Evolutionary conservation across 148 eudicot genomes (phyloP).

Genomic region (Rhododendron vialii): DNA sequence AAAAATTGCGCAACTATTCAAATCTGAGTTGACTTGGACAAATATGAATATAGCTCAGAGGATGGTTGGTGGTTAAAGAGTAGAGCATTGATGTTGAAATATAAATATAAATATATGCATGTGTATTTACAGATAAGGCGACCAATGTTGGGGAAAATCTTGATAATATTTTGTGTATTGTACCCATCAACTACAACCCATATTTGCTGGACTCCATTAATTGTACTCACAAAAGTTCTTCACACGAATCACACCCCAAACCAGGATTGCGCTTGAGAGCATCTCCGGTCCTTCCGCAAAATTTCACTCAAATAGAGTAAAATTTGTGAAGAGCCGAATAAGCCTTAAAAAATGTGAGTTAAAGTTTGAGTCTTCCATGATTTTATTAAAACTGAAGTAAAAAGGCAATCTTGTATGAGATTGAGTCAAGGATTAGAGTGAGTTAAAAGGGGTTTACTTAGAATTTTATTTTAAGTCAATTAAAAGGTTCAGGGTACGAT

Average conservation of each 20-base stretch:
- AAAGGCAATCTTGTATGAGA: neutral
- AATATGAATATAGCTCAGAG: neutral
- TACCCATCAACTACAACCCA: neutral
- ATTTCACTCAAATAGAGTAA: neutral
- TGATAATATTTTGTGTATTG: neutral
- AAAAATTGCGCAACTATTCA: neutral
- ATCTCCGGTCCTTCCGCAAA: neutral
- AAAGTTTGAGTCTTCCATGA: too few species aligned
- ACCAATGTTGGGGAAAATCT: neutral
- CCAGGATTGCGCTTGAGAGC: neutral
- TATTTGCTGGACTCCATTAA: neutral
- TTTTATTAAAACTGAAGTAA: too few species aligned
- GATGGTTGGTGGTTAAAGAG: neutral
- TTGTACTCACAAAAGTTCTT: neutral
- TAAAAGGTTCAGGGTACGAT: too few species aligned
- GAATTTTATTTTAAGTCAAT: neutral
- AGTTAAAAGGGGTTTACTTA: neutral
- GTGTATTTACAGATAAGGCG: neutral
- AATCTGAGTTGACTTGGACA: neutral
- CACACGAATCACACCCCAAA: neutral
- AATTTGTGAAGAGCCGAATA: neutral
- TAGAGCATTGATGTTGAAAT: neutral
- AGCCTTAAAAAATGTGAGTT: neutral
- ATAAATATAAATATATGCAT: neutral
- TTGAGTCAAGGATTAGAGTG: neutral